A percentile compares a stretch with the other conserved stretches of the same genome.
These are phyloP conservation scores for Calamus simplicifolius DNA, from an alignment of 176 grass and related monocot genomes.

Conservation along the genomic window DNA sequence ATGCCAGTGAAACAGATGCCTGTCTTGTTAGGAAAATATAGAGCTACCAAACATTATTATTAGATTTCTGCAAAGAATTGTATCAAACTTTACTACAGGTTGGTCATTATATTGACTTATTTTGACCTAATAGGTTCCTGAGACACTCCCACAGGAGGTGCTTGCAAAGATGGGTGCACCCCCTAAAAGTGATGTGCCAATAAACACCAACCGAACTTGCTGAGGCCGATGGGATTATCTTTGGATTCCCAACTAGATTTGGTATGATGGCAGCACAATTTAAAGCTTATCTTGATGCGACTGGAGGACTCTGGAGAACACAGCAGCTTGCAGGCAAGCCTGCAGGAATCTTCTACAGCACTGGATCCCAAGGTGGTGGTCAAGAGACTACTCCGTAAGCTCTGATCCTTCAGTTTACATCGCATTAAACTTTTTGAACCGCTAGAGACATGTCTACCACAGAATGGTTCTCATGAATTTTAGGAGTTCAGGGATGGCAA, in stretches of 20 bases:
- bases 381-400: slow-evolving; percentile 69
- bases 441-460: too few relatives aligned
- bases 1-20: too few relatives aligned
- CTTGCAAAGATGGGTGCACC: slow-evolving; percentile 60
- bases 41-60: too few relatives aligned
- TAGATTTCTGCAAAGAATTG: too few relatives aligned
- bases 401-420: not conserved
- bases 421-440: too few relatives aligned
- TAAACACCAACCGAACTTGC: slow-evolving; percentile 26
- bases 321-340: slow-evolving; percentile 67
- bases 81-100: too few relatives aligned
- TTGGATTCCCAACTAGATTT: slow-evolving; percentile 69
- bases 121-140: slow-evolving; percentile 39
- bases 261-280: slow-evolving; percentile 65
- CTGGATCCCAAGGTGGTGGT: slow-evolving; percentile 62
- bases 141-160: slow-evolving; percentile 47
- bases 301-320: slow-evolving; percentile 43
- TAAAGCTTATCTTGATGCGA: slow-evolving; percentile 58
- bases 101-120: not conserved
- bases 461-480: too few relatives aligned
- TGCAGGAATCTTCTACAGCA: slow-evolving; percentile 60
- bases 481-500: too few relatives aligned
- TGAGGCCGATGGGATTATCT: slow-evolving; percentile 56
- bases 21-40: too few relatives aligned
- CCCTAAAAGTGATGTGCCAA: slow-evolving; percentile 32